Conservation (phyloP, 352 stramenopile genomes). For the Globisporangium spinosum region DNA sequence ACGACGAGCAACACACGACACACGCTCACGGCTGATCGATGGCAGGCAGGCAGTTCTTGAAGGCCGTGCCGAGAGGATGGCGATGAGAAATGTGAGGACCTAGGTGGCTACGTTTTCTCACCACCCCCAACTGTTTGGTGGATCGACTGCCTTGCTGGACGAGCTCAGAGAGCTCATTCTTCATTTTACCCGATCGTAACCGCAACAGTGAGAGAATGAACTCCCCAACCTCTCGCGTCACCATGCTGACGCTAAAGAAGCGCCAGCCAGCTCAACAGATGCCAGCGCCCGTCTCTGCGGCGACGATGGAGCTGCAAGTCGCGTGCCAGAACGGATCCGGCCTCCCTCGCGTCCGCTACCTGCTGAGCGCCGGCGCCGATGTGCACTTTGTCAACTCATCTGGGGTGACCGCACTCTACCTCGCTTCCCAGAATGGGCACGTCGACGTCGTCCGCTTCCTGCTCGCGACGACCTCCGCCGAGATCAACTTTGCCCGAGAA, state of each 20-base stretch:
- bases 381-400: not conserved
- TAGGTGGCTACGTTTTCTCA: not conserved
- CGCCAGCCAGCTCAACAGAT: not conserved
- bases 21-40: not conserved
- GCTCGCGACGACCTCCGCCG: not conserved
- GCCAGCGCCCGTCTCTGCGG: not conserved
- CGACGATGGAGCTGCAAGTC: not conserved
- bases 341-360: not conserved
- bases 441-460: conserved; percentile 1
- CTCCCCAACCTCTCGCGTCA: not conserved
- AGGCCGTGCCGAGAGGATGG: not conserved
- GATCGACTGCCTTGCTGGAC: not conserved
- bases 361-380: not conserved
- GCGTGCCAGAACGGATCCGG: conserved; percentile 1
- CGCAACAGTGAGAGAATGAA: not conserved
- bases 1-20: not conserved
- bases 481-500: conserved; percentile 2
- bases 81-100: not conserved
- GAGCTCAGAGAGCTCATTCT: conserved; percentile 1
- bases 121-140: not conserved
- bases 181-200: not conserved
- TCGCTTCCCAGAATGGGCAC: conserved; percentile 14
- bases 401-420: conserved; percentile 1
- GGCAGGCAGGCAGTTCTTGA: not conserved
- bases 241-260: not conserved